phyloP scores from a whole-genome alignment of 129 eudicot genomes.

The Flaveria ramosissima region DNA sequence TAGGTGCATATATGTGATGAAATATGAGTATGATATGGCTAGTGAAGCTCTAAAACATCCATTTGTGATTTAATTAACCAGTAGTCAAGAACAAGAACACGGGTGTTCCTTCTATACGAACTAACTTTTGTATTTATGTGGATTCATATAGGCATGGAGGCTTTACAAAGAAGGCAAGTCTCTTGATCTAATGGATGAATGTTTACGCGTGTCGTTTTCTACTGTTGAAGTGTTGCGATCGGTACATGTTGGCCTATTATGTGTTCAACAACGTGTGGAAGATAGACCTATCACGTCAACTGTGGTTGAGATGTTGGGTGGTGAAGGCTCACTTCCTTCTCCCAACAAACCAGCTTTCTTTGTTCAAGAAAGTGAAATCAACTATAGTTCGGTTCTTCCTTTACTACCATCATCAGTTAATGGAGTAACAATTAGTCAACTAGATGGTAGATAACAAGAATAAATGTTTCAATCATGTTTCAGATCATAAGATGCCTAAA shows the following conservation, averaged over 20 bases:
- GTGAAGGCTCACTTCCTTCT: slow-evolving; percentile 30
- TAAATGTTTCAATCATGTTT: not conserved
- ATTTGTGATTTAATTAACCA: not conserved
- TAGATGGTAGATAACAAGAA: not conserved
- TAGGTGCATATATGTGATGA: not conserved
- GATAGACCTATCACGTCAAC: slow-evolving; percentile 45
- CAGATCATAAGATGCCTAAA: not conserved
- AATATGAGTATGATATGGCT: too few species aligned
- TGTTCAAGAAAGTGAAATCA: not conserved
- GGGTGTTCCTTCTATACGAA: not conserved
- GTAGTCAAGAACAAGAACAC: not conserved
- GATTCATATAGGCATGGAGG: slow-evolving; percentile 45
- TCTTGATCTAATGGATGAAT: slow-evolving; percentile 30
- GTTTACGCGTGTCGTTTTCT: not conserved
- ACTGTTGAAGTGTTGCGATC: slow-evolving; percentile 33
- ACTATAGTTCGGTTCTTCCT: not conserved
- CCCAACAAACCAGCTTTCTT: slow-evolving; percentile 39
- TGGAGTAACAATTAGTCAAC: not conserved
- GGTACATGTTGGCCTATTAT: slow-evolving; percentile 39
- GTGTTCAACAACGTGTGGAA: slow-evolving; percentile 48
- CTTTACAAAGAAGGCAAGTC: slow-evolving; percentile 38
- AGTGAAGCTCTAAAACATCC: slow-evolving; percentile 6
- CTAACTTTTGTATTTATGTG: slow-evolving; percentile 1
- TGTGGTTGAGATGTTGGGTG: slow-evolving; percentile 44
- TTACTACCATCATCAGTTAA: not conserved